These are phyloP conservation scores for Lasiodiplodia citricola DNA, from an alignment of 2,329 filamentous ascomycete species.

Conservation along the genomic window DNA sequence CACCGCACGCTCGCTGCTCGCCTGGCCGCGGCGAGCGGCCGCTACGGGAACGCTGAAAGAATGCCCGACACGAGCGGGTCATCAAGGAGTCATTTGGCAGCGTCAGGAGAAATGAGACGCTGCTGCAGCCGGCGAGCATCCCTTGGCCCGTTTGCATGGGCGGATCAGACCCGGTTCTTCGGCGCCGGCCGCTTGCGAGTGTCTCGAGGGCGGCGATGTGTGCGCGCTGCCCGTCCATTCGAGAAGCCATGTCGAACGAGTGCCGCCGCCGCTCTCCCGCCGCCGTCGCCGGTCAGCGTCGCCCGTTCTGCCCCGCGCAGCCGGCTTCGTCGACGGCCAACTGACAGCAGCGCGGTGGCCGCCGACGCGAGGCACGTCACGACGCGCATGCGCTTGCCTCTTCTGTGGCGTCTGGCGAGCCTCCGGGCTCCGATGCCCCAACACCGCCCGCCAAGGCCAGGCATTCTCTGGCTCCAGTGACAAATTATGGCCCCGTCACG, in stretches of 20 bases:
- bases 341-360: neutral
- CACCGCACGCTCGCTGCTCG: constrained; percentile 21
- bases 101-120: constrained; percentile 23
- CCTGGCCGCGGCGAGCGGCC: constrained; percentile 12
- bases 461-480: constrained; percentile 21
- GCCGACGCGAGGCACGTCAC: constrained; percentile 6
- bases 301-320: constrained; percentile 1
- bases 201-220: constrained; percentile 19
- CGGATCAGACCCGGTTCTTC: constrained; percentile 18
- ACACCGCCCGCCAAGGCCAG: constrained; percentile 22
- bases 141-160: constrained; percentile 27
- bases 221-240: constrained; percentile 12
- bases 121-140: constrained; percentile 26
- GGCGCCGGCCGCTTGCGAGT: constrained; percentile 25
- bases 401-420: constrained; percentile 10
- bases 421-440: constrained; percentile 9
- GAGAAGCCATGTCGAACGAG: constrained; percentile 11
- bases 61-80: constrained; percentile 26
- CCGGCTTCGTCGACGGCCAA: neutral
- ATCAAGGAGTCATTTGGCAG: constrained; percentile 20
- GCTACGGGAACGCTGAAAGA: constrained; percentile 20
- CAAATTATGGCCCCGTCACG: constrained; percentile 14
- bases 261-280: constrained; percentile 14
- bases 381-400: constrained; percentile 13
- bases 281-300: constrained; percentile 14